Base-by-base conservation (phyloP, 768 basidiomycete species). In the Boletus patriciae region DNA sequence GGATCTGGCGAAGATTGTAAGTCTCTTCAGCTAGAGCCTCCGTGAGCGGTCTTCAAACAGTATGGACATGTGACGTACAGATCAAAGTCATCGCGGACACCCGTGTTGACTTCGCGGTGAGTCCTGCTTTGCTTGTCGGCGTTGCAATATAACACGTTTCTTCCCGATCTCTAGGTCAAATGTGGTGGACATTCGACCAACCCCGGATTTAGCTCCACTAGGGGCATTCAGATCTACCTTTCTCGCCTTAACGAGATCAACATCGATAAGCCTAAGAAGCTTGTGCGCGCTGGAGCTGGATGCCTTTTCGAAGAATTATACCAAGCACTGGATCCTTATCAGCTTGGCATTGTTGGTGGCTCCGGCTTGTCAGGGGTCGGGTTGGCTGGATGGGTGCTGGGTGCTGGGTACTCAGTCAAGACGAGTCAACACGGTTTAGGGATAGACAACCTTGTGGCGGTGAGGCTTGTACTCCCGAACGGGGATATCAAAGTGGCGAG, bases 401-500 rank as follows among this genome's bases (percentile, higher is more conserved):
- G 74, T 18, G 73, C 74, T 18, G 76, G 75, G 5, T 76, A 70
- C 60, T 72, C 74, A 0, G 59, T 62, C 53, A 69, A 70, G 51
- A 73, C 70, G 3, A 77, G 69, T 48, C 66, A 70, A 45, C 63
- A 64, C 52, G 73, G 75, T 2, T 55, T 76, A 11, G 65, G 66
- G 3, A 59, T 74, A 36, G 76, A 77, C 59, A 76, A 73, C 49
- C 47, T 77, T 29, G 55, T 46, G 15, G 62, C 46, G 29, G 65
- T 61, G 33, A 55, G 69, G 43, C 41, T 76, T 21, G 71, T 73
- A 16, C 49, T 69, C 2, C 72, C 73, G 9, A 62, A 64, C 41
- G 76, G 75, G 4, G 50, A 55, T 2, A 46, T 54, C 15, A 15
- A 12, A 7, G 51, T n/a, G 34, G 63, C 43, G 6, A 50, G 25